These are phyloP conservation scores for Filobasidium floriforme DNA, from an alignment of 768 basidiomycete genomes.

Conservation along the genomic window DNA sequence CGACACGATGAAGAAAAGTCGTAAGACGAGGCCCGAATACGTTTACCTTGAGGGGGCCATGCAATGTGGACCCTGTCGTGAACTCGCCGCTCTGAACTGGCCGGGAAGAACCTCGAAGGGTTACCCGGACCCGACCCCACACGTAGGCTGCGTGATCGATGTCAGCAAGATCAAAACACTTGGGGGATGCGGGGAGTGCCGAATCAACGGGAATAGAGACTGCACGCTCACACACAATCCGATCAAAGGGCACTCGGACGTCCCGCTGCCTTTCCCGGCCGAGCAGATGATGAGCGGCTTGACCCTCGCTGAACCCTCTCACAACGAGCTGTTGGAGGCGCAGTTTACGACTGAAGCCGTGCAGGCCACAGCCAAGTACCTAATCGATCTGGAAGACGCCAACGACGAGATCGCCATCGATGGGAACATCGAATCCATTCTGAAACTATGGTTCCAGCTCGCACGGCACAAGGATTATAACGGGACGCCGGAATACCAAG, in stretches of 20 bases:
- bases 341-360: not conserved
- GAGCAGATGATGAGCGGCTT: not conserved
- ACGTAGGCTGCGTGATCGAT: conserved; percentile 1
- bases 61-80: not conserved
- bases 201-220: not conserved
- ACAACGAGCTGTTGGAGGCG: not conserved
- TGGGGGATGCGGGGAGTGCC: not conserved
- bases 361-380: not conserved
- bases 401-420: not conserved
- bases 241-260: not conserved
- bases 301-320: not conserved
- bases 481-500: not conserved
- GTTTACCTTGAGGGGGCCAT: not conserved
- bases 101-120: not conserved
- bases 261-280: not conserved
- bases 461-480: not conserved
- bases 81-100: not conserved
- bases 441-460: not conserved
- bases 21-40: not conserved
- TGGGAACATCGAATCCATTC: not conserved
- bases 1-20: not conserved
- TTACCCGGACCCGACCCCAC: not conserved
- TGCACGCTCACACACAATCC: not conserved
- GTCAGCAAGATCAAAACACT: not conserved
- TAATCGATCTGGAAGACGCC: not conserved